Evolutionary conservation across 192 early-diverging fungal species (phyloP).

Genomic region (Cladochytrium replicatum): DNA sequence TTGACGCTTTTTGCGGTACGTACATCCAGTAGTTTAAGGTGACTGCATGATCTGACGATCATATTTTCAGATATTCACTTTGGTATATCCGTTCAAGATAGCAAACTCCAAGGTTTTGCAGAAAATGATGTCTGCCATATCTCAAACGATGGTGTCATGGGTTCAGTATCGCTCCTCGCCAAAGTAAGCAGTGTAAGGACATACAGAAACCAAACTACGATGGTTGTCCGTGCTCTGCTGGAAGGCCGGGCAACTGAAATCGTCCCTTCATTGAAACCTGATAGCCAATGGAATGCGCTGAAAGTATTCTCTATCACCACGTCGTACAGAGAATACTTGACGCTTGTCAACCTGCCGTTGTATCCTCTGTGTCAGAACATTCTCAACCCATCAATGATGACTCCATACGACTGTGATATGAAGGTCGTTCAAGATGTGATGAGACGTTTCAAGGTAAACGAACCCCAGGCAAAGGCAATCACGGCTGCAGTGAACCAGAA

Average conservation of each 20-base stretch:
- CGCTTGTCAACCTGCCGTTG: slow-evolving; percentile 54
- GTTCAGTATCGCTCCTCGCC: slow-evolving; percentile 13
- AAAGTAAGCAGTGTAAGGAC: slow-evolving; percentile 30
- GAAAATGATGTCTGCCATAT: slow-evolving; percentile 59
- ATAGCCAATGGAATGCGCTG: slow-evolving; percentile 24
- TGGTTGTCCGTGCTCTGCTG: slow-evolving; percentile 35
- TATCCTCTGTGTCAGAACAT: slow-evolving; percentile 55
- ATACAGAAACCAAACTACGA: slow-evolving; percentile 29
- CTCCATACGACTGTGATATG: slow-evolving; percentile 8
- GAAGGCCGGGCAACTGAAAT: neutral
- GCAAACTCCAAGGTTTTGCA: slow-evolving; percentile 19
- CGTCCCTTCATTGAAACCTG: slow-evolving; percentile 8
- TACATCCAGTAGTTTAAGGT: neutral
- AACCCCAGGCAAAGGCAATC: slow-evolving; percentile 84
- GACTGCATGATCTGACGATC: slow-evolving; percentile 1
- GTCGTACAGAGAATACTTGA: slow-evolving; percentile 70
- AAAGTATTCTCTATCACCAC: slow-evolving; percentile 61
- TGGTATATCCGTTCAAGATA: slow-evolving; percentile 26
- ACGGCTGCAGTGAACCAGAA: slow-evolving; percentile 47
- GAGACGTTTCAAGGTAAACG: slow-evolving; percentile 69
- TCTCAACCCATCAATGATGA: slow-evolving; percentile 37
- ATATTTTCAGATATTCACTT: slow-evolving; percentile 50
- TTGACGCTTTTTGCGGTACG: slow-evolving; percentile 60
- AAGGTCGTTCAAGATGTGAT: slow-evolving; percentile 28
- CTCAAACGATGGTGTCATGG: slow-evolving; percentile 12